These are phyloP conservation scores for Tremellales sp. DNA, from an alignment of 1,284 basidiomycete genomes.

Conservation along the genomic window DNA sequence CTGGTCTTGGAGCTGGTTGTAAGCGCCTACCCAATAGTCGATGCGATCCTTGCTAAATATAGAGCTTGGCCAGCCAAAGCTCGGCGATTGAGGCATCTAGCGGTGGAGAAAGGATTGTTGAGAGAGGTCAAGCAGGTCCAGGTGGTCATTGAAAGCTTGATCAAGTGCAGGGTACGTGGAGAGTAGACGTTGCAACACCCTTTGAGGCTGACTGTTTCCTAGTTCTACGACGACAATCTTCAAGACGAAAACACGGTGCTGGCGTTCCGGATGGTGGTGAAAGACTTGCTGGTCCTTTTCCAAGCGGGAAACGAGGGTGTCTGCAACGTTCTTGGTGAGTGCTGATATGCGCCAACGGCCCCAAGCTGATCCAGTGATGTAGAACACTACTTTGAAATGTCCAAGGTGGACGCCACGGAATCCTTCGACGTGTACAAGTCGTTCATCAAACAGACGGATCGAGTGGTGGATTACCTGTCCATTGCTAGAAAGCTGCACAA, in stretches of 20 bases:
- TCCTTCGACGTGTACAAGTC: slow-evolving; percentile 86
- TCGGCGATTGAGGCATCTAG: slow-evolving; percentile 80
- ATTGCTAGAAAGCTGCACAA: slow-evolving; percentile 90
- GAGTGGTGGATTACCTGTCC: slow-evolving; percentile 89
- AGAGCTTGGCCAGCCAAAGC: slow-evolving; percentile 37
- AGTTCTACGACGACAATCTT: slow-evolving; percentile 92
- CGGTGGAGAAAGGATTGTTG: slow-evolving; percentile 91
- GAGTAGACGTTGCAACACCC: not conserved
- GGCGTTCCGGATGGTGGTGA: slow-evolving; percentile 91
- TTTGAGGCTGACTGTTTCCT: slow-evolving; percentile 1
- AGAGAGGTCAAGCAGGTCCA: slow-evolving; percentile 90
- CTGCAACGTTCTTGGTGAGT: slow-evolving; percentile 84
- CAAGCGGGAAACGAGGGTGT: slow-evolving; percentile 97
- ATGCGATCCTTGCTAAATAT: not conserved
- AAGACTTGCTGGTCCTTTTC: slow-evolving; percentile 91
- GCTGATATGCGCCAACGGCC: not conserved
- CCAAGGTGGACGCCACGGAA: slow-evolving; percentile 79
- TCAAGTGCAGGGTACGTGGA: slow-evolving; percentile 73
- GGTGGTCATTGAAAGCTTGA: slow-evolving; percentile 76
- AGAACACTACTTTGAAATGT: slow-evolving; percentile 99
- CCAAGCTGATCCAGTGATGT: not conserved
- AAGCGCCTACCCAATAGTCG: slow-evolving; percentile 9
- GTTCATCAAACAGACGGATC: slow-evolving; percentile 92
- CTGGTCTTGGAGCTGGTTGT: slow-evolving; percentile 43
- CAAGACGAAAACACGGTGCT: slow-evolving; percentile 87